Base-by-base conservation (phyloP, 768 basidiomycete species). In the Tephrocybe sp. region DNA sequence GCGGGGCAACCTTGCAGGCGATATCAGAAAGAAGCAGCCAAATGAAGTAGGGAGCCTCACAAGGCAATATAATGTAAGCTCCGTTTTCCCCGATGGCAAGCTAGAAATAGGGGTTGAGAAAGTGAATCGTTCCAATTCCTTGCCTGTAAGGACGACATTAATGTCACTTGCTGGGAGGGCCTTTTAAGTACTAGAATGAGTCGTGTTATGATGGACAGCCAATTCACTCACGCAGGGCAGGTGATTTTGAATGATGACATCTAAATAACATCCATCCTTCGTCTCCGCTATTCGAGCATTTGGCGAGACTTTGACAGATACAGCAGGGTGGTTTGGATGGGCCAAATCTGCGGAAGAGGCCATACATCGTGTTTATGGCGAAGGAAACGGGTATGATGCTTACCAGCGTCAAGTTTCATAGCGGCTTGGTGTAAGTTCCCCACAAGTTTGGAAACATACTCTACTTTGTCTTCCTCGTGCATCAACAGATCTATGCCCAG, bases 261-360 rank as follows among this genome's bases (percentile, higher is more conserved):
- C 69, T 15, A 94, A 60, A 53, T 69, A 78, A 29, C 75, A 82
- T 1, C 85, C 84, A 63, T 94, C 92, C 53, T 80, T 75, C 2
- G 72, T 74, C n/a, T 78, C 77, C 2, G 79, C 78, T 19, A 78
- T 61, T 34, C 59, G 68, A 0, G 85, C 85, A 42, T 71, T 61
- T 10, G 69, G 61, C 0, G 70, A 57, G 3, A 87, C 66, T 6
- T 68, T 63, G 31, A 92, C 58, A 18, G 79, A 76, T 24, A 93
- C 62, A 3, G 76, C 78, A 8, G 89, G 82, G 66, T 94, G 88
- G 51, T 86, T 84, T 8, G 79, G 70, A 54, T 84, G 79, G 11
- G 77, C 62, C 23, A 88, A 62, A 56, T 94, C 93, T 90, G 56
- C 56, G 33, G 53, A 23, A 45, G 22, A 15, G 36, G 24, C 38